Percentiles rank a stretch among this genome's conserved stretches.
phyloP scores from a whole-genome alignment of 768 basidiomycete species.

The Leccinellum luteum region DNA sequence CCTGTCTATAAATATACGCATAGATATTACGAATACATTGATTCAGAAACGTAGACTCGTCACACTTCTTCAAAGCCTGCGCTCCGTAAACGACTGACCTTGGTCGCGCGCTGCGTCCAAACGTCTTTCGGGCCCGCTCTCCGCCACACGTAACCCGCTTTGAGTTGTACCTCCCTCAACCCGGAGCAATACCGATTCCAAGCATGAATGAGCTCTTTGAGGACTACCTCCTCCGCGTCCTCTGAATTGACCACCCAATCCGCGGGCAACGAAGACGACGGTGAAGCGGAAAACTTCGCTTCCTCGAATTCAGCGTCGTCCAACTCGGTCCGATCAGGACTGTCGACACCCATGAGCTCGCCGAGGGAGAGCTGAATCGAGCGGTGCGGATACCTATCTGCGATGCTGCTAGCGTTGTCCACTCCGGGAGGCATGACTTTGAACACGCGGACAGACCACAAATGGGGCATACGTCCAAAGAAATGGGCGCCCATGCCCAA shows the following conservation, averaged over 20 bases:
- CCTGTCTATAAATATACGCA: background rate
- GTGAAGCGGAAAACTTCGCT: background rate
- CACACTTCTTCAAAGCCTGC: constrained; percentile 19
- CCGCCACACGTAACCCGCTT: constrained; percentile 38
- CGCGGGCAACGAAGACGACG: background rate
- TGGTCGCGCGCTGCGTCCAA: constrained; percentile 32
- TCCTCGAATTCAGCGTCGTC: constrained; percentile 25
- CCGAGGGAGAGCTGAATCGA: constrained; percentile 9
- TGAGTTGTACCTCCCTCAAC: constrained; percentile 42
- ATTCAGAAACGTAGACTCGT: background rate
- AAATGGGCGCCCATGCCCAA: constrained; percentile 44
- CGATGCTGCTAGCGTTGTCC: constrained; percentile 6
- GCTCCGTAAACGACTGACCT: constrained; percentile 9
- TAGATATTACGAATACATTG: background rate
- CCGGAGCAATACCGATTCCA: constrained; percentile 42
- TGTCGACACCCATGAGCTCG: constrained; percentile 9
- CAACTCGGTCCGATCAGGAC: constrained; percentile 14
- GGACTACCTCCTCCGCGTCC: constrained; percentile 25
- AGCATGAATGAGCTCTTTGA: constrained; percentile 39
- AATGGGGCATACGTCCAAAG: constrained; percentile 33
- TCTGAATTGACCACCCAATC: background rate
- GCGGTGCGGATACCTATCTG: constrained; percentile 13
- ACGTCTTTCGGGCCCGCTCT: constrained; percentile 35
- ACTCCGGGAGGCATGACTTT: constrained; percentile 17
- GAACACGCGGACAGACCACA: constrained; percentile 42